These are phyloP conservation scores for Puccinia brachypodii DNA, from an alignment of 1,284 basidiomycete species.

Conservation along the genomic window DNA sequence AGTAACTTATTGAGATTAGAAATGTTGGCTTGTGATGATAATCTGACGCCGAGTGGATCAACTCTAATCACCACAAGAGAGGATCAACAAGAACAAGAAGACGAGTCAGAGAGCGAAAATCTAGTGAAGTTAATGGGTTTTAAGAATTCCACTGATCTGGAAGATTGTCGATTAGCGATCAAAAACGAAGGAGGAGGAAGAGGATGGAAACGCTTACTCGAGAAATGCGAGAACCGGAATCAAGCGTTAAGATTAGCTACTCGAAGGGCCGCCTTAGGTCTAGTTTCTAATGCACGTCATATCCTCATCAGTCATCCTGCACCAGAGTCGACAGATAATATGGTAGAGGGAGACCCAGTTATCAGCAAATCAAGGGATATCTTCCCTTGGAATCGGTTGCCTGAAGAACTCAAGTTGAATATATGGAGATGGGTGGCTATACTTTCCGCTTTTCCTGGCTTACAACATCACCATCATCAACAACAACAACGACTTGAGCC, in stretches of 20 bases:
- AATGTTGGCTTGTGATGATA: conserved; percentile 25
- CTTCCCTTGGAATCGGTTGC: conserved; percentile 23
- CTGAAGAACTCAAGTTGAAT: conserved; percentile 30
- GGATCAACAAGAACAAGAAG: neutral
- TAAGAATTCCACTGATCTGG: neutral
- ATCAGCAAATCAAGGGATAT: no score
- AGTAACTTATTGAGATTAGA: conserved; percentile 12
- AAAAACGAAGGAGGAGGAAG: conserved; percentile 14
- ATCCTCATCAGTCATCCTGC: neutral
- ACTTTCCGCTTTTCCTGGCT: conserved; percentile 19
- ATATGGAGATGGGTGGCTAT: conserved; percentile 28
- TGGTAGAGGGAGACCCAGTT: no score
- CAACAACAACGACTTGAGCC: neutral
- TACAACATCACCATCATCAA: neutral
- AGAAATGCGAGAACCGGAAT: conserved; percentile 25
- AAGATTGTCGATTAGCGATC: neutral
- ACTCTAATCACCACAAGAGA: neutral
- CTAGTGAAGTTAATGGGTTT: neutral
- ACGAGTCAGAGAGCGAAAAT: neutral
- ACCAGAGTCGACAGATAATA: neutral
- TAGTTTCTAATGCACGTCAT: conserved; percentile 1
- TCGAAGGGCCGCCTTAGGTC: conserved; percentile 19
- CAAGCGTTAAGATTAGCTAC: conserved; percentile 26
- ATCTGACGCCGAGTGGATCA: neutral
- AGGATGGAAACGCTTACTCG: conserved; percentile 14